A percentile compares a stretch with the other conserved stretches of the same genome.
Conservation (phyloP, 345 rosid genomes). For the Laguncularia racemosa region DNA sequence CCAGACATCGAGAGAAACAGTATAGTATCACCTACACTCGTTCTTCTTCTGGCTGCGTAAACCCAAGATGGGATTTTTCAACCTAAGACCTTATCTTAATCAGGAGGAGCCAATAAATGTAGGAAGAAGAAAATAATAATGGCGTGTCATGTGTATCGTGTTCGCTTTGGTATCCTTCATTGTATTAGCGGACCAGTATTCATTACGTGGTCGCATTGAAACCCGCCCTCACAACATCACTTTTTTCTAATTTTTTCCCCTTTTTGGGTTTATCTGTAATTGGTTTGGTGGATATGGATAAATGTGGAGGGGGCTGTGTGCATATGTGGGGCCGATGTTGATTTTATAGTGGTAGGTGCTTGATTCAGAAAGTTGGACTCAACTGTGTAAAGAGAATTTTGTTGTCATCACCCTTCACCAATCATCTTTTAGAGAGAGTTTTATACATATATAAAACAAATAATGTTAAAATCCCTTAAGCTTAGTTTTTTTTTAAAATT, state of each 20-base stretch:
- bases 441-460: too few relatives aligned
- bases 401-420: too few relatives aligned
- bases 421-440: too few relatives aligned
- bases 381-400: too few relatives aligned
- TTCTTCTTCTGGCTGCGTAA: not conserved
- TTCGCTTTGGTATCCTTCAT: conserved; percentile 33
- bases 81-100: not conserved
- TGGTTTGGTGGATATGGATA: too few relatives aligned
- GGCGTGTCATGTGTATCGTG: conserved; percentile 21
- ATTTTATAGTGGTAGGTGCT: too few relatives aligned
- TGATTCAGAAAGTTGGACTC: too few relatives aligned
- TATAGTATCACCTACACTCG: not conserved
- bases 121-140: conserved; percentile 1
- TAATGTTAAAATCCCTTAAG: too few relatives aligned
- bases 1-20: conserved; percentile 33
- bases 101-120: conserved; percentile 1
- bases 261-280: too few relatives aligned
- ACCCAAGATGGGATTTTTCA: conserved; percentile 3
- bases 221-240: not conserved
- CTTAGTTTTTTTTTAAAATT: too few relatives aligned
- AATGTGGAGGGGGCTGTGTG: too few relatives aligned
- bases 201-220: conserved; percentile 29
- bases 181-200: conserved; percentile 44
- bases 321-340: too few relatives aligned
- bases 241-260: not conserved